phyloP scores from a whole-genome alignment of 768 basidiomycete species.

The Xerocomus spinulosus region DNA sequence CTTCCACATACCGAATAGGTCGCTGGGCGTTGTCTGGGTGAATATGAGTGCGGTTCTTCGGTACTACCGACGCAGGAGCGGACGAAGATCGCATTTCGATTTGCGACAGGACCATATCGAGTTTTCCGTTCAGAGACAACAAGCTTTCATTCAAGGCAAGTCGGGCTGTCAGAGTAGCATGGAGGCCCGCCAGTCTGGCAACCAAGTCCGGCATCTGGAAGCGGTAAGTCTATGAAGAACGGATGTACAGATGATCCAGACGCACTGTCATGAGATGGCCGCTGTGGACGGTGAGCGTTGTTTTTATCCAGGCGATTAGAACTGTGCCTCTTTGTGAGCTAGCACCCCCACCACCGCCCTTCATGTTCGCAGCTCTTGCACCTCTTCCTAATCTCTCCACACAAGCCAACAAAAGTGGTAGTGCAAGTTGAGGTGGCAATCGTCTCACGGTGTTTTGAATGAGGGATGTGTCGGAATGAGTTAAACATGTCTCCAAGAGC shows the following conservation, averaged over 20 bases:
- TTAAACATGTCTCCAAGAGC: conserved; percentile 80
- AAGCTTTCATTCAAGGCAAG: conserved; percentile 81
- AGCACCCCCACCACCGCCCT: conserved; percentile 73
- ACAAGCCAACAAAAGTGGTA: conserved; percentile 82
- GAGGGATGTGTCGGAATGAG: conserved; percentile 74
- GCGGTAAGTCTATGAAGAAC: conserved; percentile 8
- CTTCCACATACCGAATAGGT: conserved; percentile 64
- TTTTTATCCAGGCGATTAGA: conserved; percentile 74
- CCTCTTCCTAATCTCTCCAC: conserved; percentile 84
- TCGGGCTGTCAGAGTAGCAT: conserved; percentile 74
- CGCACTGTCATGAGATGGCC: conserved; percentile 92
- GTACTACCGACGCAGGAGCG: conserved; percentile 52
- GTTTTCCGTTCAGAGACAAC: conserved; percentile 78
- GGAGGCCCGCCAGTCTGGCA: conserved; percentile 77
- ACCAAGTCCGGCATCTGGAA: conserved; percentile 88
- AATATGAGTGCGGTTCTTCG: conserved; percentile 36
- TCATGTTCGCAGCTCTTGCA: conserved; percentile 63
- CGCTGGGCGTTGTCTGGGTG: conserved; percentile 36
- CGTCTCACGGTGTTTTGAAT: conserved; percentile 84
- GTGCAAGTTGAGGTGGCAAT: conserved; percentile 80
- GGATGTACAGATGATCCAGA: conserved; percentile 13
- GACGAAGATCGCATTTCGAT: conserved; percentile 83
- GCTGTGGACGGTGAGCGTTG: conserved; percentile 79
- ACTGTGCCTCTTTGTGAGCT: conserved; percentile 72
- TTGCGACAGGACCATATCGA: conserved; percentile 93